phyloP scores from a whole-genome alignment of 2,329 filamentous ascomycete genomes.

The Fusarium humuli region DNA sequence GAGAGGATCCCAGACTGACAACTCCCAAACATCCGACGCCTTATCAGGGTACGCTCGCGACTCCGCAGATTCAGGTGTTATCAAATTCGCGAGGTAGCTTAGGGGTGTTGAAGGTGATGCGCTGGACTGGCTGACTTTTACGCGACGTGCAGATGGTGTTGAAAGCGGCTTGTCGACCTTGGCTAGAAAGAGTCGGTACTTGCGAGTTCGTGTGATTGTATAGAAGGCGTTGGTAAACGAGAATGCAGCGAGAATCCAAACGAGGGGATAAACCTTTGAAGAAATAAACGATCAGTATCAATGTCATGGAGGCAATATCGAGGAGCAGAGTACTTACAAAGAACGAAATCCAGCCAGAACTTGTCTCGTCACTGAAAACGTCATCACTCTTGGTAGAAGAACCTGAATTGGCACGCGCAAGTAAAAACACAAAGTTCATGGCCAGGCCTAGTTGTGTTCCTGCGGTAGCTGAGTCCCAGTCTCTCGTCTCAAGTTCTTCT shows the following conservation, averaged over 20 bases:
- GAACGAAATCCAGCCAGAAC: conserved; percentile 73
- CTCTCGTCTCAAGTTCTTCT: conserved; percentile 90
- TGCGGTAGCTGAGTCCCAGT: conserved; percentile 87
- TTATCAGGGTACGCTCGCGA: conserved; percentile 86
- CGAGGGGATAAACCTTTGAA: conserved; percentile 72
- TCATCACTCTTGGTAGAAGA: conserved; percentile 72
- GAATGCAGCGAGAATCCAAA: conserved; percentile 74
- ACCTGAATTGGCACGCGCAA: conserved; percentile 83
- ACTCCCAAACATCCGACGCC: conserved; percentile 90
- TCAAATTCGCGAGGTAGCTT: conserved; percentile 75
- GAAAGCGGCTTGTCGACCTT: conserved; percentile 79
- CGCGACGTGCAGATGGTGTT: conserved; percentile 88
- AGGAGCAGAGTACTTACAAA: conserved; percentile 58
- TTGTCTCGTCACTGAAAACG: conserved; percentile 80
- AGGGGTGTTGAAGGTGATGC: conserved; percentile 80
- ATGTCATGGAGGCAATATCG: neutral
- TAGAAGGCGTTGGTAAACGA: conserved; percentile 84
- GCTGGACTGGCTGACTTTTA: conserved; percentile 81
- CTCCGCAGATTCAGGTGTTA: conserved; percentile 78
- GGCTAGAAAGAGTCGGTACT: conserved; percentile 92
- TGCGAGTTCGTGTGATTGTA: conserved; percentile 82
- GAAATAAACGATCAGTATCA: conserved; percentile 21
- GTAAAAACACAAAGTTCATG: conserved; percentile 82
- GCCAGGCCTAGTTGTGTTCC: conserved; percentile 79
- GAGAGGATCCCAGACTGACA: conserved; percentile 92